Conservation (phyloP, 2,329 filamentous ascomycete genomes). For the Piedraia hortae region DNA sequence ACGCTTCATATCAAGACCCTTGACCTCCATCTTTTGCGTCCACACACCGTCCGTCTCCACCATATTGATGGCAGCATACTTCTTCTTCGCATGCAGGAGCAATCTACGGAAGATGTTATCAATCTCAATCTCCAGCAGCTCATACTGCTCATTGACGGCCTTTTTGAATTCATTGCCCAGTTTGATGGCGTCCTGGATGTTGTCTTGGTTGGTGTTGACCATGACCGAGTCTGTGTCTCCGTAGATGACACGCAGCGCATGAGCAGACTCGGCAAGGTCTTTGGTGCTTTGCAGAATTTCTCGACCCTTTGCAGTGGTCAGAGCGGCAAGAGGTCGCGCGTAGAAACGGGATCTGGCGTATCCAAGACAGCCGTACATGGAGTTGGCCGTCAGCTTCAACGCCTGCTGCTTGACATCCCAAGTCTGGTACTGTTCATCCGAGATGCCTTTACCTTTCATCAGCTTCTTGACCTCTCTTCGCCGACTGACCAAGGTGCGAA, state of each 20-base stretch:
- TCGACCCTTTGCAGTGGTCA: conserved; percentile 90
- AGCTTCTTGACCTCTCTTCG: conserved; percentile 80
- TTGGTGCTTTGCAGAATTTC: conserved; percentile 94
- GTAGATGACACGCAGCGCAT: conserved; percentile 73
- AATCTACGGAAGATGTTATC: conserved; percentile 91
- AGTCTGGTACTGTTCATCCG: conserved; percentile 59
- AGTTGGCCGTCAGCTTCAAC: conserved; percentile 91
- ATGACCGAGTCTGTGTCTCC: conserved; percentile 98
- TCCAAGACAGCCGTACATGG: conserved; percentile 96
- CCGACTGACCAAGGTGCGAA: conserved; percentile 69
- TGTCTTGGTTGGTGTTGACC: conserved; percentile 97
- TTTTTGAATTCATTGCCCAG: conserved; percentile 89
- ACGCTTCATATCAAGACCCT: conserved; percentile 91
- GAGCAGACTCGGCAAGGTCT: conserved; percentile 71
- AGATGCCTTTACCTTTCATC: conserved; percentile 84
- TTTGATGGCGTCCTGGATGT: conserved; percentile 65
- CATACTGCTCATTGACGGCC: conserved; percentile 81
- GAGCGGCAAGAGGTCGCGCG: conserved; percentile 72
- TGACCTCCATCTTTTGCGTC: conserved; percentile 86
- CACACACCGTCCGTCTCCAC: conserved; percentile 57
- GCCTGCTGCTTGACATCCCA: conserved; percentile 98
- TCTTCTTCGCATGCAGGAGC: conserved; percentile 91
- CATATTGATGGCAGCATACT: conserved; percentile 91
- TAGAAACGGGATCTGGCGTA: conserved; percentile 96
- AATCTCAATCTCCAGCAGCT: conserved; percentile 84